phyloP scores from a whole-genome alignment of 306 rosid species.

The Carpinus fangiana region DNA sequence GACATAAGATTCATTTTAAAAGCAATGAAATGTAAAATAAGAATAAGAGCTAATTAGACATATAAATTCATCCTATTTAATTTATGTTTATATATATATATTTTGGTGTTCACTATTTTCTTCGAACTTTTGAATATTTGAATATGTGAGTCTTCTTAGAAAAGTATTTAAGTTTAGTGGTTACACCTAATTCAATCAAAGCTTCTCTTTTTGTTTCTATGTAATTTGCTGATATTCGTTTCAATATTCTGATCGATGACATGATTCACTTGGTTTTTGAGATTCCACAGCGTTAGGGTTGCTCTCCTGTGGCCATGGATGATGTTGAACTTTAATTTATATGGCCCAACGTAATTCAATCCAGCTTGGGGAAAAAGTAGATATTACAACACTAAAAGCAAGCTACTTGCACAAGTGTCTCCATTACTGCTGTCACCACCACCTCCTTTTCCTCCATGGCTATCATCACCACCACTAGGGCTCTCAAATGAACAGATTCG shows the following conservation, averaged over 20 bases:
- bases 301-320: neutral
- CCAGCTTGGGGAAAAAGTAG: neutral
- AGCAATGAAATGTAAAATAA: neutral
- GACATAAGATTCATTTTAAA: neutral
- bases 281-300: neutral
- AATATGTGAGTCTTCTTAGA: too few species aligned
- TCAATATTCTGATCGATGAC: neutral
- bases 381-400: neutral
- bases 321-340: neutral
- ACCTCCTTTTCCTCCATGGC: neutral
- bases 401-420: neutral
- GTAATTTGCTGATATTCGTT: neutral
- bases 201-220: neutral
- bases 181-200: neutral
- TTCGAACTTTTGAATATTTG: too few species aligned
- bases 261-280: neutral
- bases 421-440: neutral
- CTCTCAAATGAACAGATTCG: too few species aligned
- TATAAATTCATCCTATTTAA: neutral
- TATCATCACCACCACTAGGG: neutral
- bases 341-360: neutral
- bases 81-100: neutral
- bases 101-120: too few species aligned
- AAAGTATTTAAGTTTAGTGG: neutral
- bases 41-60: neutral